Conservation (phyloP, 345 rosid species). For the Nephelium lappaceum region DNA sequence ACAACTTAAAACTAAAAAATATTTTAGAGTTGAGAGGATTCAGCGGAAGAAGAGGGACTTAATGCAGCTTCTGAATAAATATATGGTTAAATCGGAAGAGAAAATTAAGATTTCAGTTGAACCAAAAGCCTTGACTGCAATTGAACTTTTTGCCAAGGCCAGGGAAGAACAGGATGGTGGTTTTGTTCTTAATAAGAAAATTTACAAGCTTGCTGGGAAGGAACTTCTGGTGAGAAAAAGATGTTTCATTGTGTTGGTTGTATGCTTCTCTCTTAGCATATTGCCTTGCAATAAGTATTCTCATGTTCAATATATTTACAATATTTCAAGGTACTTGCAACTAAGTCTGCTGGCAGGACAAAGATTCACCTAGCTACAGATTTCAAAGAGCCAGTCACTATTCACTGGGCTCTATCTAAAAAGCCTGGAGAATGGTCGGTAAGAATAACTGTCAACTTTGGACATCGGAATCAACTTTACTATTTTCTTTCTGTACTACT, state of each 20-base stretch:
- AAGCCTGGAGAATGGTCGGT: constrained; percentile 93
- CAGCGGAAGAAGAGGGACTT: constrained; percentile 80
- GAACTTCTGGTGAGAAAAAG: constrained; percentile 71
- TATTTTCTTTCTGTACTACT: constrained; percentile 11
- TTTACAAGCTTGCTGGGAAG: constrained; percentile 68
- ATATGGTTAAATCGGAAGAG: constrained; percentile 41
- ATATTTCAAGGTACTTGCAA: constrained; percentile 66
- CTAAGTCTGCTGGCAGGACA: constrained; percentile 63
- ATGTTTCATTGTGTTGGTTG: constrained; percentile 13
- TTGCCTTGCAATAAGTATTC: constrained; percentile 17
- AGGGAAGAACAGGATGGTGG: constrained; percentile 56
- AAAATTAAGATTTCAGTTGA: constrained; percentile 37
- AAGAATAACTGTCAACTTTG: constrained; percentile 37
- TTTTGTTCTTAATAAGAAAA: constrained; percentile 59
- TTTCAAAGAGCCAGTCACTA: constrained; percentile 64
- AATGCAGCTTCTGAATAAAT: constrained; percentile 61
- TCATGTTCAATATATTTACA: constrained; percentile 16
- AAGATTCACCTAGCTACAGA: constrained; percentile 74
- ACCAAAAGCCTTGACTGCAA: constrained; percentile 56
- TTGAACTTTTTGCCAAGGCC: constrained; percentile 63
- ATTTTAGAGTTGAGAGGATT: constrained; percentile 53
- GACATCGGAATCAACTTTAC: constrained; percentile 16
- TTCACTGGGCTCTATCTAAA: constrained; percentile 97
- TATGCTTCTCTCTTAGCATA: constrained; percentile 4
- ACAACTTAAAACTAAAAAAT: constrained; percentile 37